Conservation (phyloP, 352 stramenopile genomes). For the Globisporangium echinulatum region DNA sequence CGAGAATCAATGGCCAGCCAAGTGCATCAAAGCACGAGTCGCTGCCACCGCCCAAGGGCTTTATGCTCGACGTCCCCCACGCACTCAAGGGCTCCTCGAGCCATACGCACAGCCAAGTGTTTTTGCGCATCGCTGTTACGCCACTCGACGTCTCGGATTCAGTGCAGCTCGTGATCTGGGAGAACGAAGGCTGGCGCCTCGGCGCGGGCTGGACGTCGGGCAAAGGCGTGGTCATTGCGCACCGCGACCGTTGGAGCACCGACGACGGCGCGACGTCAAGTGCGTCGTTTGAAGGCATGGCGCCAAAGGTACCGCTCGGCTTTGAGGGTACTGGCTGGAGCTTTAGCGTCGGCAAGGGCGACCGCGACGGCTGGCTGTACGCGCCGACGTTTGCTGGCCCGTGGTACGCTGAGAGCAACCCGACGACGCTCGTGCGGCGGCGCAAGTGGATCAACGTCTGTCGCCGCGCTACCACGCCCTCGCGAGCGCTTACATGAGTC, state of each 20-base stretch:
- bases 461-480: neutral
- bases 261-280: slow-evolving; percentile 21
- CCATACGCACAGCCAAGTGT: slow-evolving; percentile 12
- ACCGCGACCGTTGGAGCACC: slow-evolving; percentile 18
- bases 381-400: slow-evolving; percentile 23
- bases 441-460: slow-evolving; percentile 22
- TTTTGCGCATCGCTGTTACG: slow-evolving; percentile 17
- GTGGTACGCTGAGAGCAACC: slow-evolving; percentile 23
- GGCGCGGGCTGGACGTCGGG: slow-evolving; percentile 20
- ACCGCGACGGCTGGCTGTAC: slow-evolving; percentile 36
- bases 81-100: slow-evolving; percentile 6
- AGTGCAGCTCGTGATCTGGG: slow-evolving; percentile 23
- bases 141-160: slow-evolving; percentile 14
- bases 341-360: slow-evolving; percentile 22
- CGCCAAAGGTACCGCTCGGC: slow-evolving; percentile 12
- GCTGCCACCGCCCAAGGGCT: slow-evolving; percentile 2
- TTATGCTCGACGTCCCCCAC: slow-evolving; percentile 14
- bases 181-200: slow-evolving; percentile 30
- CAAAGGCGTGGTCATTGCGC: slow-evolving; percentile 4
- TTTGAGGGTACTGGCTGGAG: slow-evolving; percentile 22
- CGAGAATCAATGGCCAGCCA: neutral
- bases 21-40: neutral
- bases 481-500: neutral
- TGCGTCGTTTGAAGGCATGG: slow-evolving; percentile 17
- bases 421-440: slow-evolving; percentile 17